Evolutionary conservation across 495 filamentous ascomycete genomes (phyloP).

Genomic region (Clohesyomyces aquaticus): DNA sequence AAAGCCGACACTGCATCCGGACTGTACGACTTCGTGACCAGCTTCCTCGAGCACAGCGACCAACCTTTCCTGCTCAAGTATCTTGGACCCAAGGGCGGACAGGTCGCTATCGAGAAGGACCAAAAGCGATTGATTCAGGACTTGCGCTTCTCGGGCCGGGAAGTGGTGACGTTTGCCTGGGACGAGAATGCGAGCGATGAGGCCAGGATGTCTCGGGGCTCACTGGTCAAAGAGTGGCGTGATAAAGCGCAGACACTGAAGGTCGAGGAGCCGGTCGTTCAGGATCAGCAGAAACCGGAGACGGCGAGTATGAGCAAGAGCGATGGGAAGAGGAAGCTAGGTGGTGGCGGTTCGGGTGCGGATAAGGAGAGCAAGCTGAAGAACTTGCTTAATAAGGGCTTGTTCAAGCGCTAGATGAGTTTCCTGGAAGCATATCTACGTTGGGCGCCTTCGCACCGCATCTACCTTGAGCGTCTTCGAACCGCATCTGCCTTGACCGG

Average conservation of each 20-base stretch:
- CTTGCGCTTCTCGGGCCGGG: slow-evolving; percentile 67
- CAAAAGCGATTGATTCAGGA: slow-evolving; percentile 68
- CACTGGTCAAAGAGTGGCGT: slow-evolving; percentile 69
- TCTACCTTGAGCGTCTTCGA: too few species aligned
- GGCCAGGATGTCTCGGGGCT: slow-evolving; percentile 50
- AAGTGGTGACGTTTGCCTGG: slow-evolving; percentile 81
- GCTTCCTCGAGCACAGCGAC: slow-evolving; percentile 53
- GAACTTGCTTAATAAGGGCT: slow-evolving; percentile 45
- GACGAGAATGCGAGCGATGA: slow-evolving; percentile 56
- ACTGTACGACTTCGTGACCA: slow-evolving; percentile 69
- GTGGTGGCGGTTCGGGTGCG: slow-evolving; percentile 34
- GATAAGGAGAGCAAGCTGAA: slow-evolving; percentile 55
- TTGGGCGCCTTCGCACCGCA: too few species aligned
- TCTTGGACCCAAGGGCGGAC: slow-evolving; percentile 36
- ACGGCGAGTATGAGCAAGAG: slow-evolving; percentile 50
- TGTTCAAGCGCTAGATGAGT: slow-evolving; percentile 31
- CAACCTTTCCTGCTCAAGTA: slow-evolving; percentile 60
- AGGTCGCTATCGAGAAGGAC: slow-evolving; percentile 45
- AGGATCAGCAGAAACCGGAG: slow-evolving; percentile 16
- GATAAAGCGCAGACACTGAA: slow-evolving; percentile 69
- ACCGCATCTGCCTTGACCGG: too few species aligned
- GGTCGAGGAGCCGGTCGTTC: slow-evolving; percentile 52
- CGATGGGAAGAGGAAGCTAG: slow-evolving; percentile 46
- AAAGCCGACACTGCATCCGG: slow-evolving; percentile 64
- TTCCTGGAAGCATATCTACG: too few species aligned